Evolutionary conservation across 306 rosid genomes (phyloP).

Genomic region (Quercus wislizeni): DNA sequence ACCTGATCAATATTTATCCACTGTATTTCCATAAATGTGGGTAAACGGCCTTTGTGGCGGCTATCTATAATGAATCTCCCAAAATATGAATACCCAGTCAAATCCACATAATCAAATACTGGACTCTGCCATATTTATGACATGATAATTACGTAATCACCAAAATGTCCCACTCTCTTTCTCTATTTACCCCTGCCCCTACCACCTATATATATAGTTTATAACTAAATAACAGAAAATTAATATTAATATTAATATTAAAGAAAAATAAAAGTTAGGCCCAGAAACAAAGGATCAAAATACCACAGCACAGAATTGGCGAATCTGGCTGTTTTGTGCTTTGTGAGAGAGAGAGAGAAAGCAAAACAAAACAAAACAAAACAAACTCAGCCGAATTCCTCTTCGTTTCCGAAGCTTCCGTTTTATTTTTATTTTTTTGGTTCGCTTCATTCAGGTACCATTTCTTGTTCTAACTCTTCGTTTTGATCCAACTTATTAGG

Average conservation of each 20-base stretch:
- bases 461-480: not conserved
- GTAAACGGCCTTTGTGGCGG: constrained; percentile 12
- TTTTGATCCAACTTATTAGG: constrained; percentile 24
- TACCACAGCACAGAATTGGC: constrained; percentile 15
- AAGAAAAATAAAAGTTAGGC: not conserved
- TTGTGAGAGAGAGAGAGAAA: constrained; percentile 2
- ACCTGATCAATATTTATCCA: not conserved
- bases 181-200: not conserved
- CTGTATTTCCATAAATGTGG: not conserved
- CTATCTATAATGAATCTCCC: constrained; percentile 4
- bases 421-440: not conserved
- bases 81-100: not conserved
- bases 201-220: not conserved
- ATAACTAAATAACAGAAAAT: too few relatives aligned
- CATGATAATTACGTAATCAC: constrained; percentile 7
- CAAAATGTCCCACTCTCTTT: not conserved
- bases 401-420: not conserved
- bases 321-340: constrained; percentile 1
- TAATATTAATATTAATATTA: not conserved
- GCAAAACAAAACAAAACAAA: not conserved
- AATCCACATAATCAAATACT: not conserved
- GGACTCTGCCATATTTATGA: not conserved
- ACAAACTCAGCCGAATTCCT: not conserved
- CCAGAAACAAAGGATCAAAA: not conserved
- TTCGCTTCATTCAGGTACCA: constrained; percentile 19